Base-by-base conservation (phyloP, 805 yeast species). In the Maudiozyma bulderi region DNA sequence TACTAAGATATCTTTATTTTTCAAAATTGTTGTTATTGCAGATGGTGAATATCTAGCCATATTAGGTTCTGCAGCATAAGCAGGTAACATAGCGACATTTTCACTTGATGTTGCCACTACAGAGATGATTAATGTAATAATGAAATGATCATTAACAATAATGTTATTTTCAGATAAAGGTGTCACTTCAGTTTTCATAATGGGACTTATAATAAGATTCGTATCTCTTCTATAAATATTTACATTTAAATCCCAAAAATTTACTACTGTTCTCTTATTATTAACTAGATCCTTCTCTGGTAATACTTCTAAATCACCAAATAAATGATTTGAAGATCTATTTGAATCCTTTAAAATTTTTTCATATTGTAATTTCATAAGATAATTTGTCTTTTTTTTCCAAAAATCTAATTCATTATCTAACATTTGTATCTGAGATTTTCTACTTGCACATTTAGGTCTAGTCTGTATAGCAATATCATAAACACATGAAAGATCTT, bases 391-490 rank as follows among this genome's bases (percentile, higher is more conserved):
- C 44, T 60, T 57, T 28, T 54, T 53, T 48, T 60, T 62, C 64
- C 68, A 66, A 48, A 59, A 64, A 6, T 60, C 63, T 28, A 64
- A 49, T 43, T 66, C 69, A 34, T 57, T 57, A 20, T 61, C 57
- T 41, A 66, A 43, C 43, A 66, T 54, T 40, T 58, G 50, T 9
- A 66, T 63, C n/a, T 53, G 53, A 5, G 67, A 61, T 40, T 61
- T 66, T 41, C 63, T 64, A 34, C 61, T 59, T 8, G 65, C 61
- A 44, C 57, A 58, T 47, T 57, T 63, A 6, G 70, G 70, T 11
- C 62, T 59, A 13, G 49, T 42, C 50, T 66, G 69, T 13, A 50
- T 53, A 13, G 57, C 62, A 1, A 63, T 57, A 45, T 66, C 70
- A 49, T 66, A 66, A 4, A 62, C 43, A 51, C 70, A 66, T 5